phyloP scores from a whole-genome alignment of 1,284 basidiomycete genomes.

The Melampsora larici-populina region DNA sequence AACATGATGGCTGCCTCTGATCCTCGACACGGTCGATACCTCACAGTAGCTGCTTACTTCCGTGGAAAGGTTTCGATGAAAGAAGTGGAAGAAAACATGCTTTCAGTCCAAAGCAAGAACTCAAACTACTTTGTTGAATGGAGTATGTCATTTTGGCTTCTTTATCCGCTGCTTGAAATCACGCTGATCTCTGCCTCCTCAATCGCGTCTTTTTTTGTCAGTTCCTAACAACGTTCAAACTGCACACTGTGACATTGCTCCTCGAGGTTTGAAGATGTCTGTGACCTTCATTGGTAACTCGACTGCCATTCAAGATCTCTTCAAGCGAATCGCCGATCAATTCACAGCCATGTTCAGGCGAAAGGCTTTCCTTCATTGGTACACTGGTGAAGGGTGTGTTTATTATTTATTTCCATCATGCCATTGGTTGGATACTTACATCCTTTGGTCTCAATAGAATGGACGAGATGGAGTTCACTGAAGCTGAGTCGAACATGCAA shows the following conservation, averaged over 20 bases:
- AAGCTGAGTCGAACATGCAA: slow-evolving; percentile 72
- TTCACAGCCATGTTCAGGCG: slow-evolving; percentile 78
- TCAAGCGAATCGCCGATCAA: slow-evolving; percentile 68
- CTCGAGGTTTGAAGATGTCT: slow-evolving; percentile 56
- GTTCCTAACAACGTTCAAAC: slow-evolving; percentile 77
- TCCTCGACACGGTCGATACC: slow-evolving; percentile 77
- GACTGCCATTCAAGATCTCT: slow-evolving; percentile 79
- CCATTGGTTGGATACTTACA: slow-evolving; percentile 40
- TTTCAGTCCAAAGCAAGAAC: slow-evolving; percentile 88
- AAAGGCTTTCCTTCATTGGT: slow-evolving; percentile 84
- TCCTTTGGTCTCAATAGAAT: slow-evolving; percentile 34
- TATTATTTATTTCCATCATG: slow-evolving; percentile 40
- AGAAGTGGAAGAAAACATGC: slow-evolving; percentile 96
- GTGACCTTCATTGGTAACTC: slow-evolving; percentile 79
- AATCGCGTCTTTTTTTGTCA: slow-evolving; percentile 70
- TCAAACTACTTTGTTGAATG: slow-evolving; percentile 86
- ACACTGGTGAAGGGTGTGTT: slow-evolving; percentile 79
- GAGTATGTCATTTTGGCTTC: slow-evolving; percentile 50
- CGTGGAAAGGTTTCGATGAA: slow-evolving; percentile 98
- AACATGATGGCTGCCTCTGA: slow-evolving; percentile 98
- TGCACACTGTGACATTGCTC: slow-evolving; percentile 44
- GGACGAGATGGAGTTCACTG: slow-evolving; percentile 84
- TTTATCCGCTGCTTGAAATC: slow-evolving; percentile 52
- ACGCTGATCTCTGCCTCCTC: slow-evolving; percentile 77
- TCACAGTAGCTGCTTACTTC: slow-evolving; percentile 89